Percentiles rank a stretch among this genome's conserved stretches.
Conservation (phyloP, 257 asterid species). For the Jacaranda mimosifolia region DNA sequence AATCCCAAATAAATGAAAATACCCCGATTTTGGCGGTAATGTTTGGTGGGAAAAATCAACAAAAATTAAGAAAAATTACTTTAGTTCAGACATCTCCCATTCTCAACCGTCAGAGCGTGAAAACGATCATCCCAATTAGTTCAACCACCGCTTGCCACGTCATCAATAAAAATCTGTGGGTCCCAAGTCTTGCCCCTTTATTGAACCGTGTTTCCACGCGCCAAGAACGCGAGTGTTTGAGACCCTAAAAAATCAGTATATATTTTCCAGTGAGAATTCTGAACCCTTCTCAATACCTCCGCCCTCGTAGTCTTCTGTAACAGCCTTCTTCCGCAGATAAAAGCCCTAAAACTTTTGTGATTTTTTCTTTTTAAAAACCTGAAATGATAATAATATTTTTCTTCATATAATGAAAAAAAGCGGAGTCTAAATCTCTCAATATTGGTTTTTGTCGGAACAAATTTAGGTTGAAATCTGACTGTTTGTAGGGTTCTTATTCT, state of each 20-base stretch:
- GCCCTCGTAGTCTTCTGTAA: constrained; percentile 49
- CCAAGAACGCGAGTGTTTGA: constrained; percentile 35
- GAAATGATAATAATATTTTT: constrained; percentile 19
- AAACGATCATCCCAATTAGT: neutral
- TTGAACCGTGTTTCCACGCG: constrained; percentile 40
- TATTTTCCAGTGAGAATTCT: constrained; percentile 33
- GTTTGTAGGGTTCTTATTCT: constrained; percentile 45
- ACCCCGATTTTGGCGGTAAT: constrained; percentile 76
- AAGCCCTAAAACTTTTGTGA: constrained; percentile 41
- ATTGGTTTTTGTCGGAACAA: neutral
- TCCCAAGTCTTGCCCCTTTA: neutral
- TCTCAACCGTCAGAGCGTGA: constrained; percentile 45
- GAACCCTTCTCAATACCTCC: constrained; percentile 68
- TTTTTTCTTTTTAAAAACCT: neutral
- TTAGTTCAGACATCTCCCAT: constrained; percentile 7
- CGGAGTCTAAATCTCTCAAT: constrained; percentile 1
- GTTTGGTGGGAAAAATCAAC: constrained; percentile 61
- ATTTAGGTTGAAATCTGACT: constrained; percentile 42
- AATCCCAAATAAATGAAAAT: constrained; percentile 34
- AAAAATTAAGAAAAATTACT: constrained; percentile 41
- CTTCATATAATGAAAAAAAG: constrained; percentile 1
- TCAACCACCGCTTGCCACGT: constrained; percentile 42
- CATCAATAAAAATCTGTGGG: constrained; percentile 18
- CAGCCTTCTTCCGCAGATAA: constrained; percentile 30
- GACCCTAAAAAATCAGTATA: constrained; percentile 28